Evolutionary conservation across 2,329 filamentous ascomycete species (phyloP), one percentile per base, ranked within the genome.

Genomic region (Pseudocercospora crystallina): DNA sequence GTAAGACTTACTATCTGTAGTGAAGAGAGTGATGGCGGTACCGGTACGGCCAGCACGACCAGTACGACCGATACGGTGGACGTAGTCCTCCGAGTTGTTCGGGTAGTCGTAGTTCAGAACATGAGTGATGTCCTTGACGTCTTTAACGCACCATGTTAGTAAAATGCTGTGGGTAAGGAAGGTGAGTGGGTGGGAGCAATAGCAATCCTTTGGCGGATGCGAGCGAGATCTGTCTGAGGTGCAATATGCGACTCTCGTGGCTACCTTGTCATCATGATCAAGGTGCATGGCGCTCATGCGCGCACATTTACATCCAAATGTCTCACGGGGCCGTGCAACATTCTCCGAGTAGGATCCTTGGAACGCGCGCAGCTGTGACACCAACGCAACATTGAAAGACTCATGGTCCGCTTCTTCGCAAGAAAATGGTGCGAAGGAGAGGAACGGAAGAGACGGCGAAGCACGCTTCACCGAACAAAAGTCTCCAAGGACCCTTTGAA

Each of bases 101-200:
- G 92, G 92, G 77, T 97, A 97, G 75, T 97, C 94, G 89, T 97
- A 96, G 85, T 97, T 97, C 79, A 99, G 83, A 77, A 99, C 94
- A 80, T 99, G 94, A 77, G 94, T 97, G 80, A 99, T 99, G 83
- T 99, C 95, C 79, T 91, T 92, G 80, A 99, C 94, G 87, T 99
- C 94, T 97, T 96, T 71, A 69, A 79, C 74, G 79, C 73, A 78
- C 72, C 81, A 61, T 59, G 64, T 68, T 63, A 67, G 65, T 66
- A 59, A 50, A 46, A 47, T 55, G 51, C 50, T 55, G 55, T 46
- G 43, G 32, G 43, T 44, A 35, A 41, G 35, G 38, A n/a, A 20
- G 40, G 67, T 72, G 68, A 74, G 68, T 68, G 54, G 59, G 53
- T 61, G 63, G 56, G 65, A 73, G 67, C 67, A 73, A 73, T 69